These are phyloP conservation scores for Salvia rosmarinus DNA, from an alignment of 257 asterid species.

Conservation along the genomic window DNA sequence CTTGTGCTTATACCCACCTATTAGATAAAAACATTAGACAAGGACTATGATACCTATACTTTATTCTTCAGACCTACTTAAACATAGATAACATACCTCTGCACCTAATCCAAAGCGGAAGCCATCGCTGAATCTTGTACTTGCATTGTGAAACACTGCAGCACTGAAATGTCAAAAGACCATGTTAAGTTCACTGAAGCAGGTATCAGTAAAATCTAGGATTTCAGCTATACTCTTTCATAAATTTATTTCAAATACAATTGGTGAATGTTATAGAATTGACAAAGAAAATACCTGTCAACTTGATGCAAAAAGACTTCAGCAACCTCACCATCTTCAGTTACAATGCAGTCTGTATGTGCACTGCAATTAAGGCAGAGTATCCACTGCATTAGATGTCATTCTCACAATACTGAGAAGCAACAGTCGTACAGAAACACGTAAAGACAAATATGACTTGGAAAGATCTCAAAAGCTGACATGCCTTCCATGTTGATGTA, in stretches of 20 bases:
- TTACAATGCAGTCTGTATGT: constrained; percentile 84
- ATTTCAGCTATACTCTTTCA: neutral
- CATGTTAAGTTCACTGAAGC: constrained; percentile 20
- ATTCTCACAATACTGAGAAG: constrained; percentile 12
- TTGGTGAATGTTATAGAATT: neutral
- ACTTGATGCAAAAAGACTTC: constrained; percentile 63
- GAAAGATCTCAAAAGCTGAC: constrained; percentile 33
- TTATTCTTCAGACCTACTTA: neutral
- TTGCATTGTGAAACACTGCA: constrained; percentile 93
- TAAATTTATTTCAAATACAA: neutral
- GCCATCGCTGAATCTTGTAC: constrained; percentile 92
- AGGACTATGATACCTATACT: neutral
- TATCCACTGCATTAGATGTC: constrained; percentile 20
- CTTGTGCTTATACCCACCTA: constrained; percentile 97
- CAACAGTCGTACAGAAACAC: neutral
- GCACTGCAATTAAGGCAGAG: constrained; percentile 60
- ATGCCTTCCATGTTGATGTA: constrained; percentile 89
- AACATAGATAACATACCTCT: constrained; percentile 56
- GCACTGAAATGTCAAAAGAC: constrained; percentile 58
- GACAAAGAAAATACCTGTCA: constrained; percentile 53
- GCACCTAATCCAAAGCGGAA: constrained; percentile 98
- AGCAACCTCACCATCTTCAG: constrained; percentile 81
- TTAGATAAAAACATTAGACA: constrained; percentile 28
- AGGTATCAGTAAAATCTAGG: neutral
- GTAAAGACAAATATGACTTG: neutral